Conservation (phyloP, 1,284 basidiomycete genomes). For the Cryptococcus sp. region DNA sequence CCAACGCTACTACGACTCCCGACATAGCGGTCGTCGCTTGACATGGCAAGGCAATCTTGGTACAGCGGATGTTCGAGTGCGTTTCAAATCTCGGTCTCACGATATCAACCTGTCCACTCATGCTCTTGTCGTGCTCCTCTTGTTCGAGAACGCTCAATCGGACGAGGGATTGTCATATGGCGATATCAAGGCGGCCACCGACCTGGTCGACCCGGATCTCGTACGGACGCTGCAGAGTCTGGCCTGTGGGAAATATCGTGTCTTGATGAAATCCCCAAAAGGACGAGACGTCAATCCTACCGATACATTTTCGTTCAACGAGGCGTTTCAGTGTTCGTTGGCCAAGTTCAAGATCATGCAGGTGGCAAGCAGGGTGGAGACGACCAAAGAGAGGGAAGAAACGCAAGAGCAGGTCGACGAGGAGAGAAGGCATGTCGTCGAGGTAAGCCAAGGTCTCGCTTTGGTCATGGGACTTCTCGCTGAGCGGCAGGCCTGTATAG, state of each 20-base stretch:
- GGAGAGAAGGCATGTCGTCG: conserved; percentile 82
- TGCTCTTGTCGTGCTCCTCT: conserved; percentile 77
- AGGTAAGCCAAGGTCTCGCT: conserved; percentile 54
- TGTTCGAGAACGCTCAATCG: conserved; percentile 71
- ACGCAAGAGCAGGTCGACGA: conserved; percentile 89
- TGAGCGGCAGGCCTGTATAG: conserved; percentile 74
- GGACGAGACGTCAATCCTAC: conserved; percentile 68
- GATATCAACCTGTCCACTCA: conserved; percentile 93
- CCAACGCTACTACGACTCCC: conserved; percentile 81
- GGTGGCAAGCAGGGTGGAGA: conserved; percentile 80
- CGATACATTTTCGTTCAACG: conserved; percentile 88
- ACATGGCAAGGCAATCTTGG: conserved; percentile 94
- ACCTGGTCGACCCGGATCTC: conserved; percentile 71
- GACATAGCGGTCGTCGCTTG: conserved; percentile 82
- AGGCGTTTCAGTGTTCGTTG: conserved; percentile 68
- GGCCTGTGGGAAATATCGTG: conserved; percentile 93
- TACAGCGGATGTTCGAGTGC: conserved; percentile 78
- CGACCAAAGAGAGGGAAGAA: conserved; percentile 77
- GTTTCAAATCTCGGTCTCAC: conserved; percentile 74
- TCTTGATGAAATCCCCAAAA: conserved; percentile 85
- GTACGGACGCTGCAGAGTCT: conserved; percentile 90
- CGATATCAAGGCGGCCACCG: conserved; percentile 55
- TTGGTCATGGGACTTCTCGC: neutral
- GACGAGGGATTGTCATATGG: conserved; percentile 56
- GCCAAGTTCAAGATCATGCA: conserved; percentile 94